A percentile compares a stretch with the other conserved stretches of the same genome.
These are phyloP conservation scores for Xylariaceae sp. DNA, from an alignment of 2,329 filamentous ascomycete species.

Conservation along the genomic window DNA sequence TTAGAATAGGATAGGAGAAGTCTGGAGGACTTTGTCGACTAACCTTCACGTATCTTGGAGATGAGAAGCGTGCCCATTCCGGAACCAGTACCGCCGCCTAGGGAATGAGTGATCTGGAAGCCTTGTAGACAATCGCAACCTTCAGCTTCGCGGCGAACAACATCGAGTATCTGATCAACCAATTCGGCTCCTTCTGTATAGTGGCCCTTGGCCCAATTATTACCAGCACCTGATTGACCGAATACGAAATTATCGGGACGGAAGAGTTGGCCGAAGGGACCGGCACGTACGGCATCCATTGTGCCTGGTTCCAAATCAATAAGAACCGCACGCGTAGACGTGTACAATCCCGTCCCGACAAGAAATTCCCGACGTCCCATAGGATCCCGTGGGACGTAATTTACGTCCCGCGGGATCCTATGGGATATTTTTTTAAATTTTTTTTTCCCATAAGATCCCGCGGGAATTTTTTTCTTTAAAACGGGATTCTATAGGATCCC, in stretches of 20 bases:
- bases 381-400: no score
- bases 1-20: no score
- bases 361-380: no score
- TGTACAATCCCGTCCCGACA: no score
- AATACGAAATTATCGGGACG: slow-evolving; percentile 99
- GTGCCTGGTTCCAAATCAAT: slow-evolving; percentile 99
- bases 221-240: slow-evolving; percentile 98
- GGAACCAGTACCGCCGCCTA: slow-evolving; percentile 99
- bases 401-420: no score
- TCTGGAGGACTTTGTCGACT: no score
- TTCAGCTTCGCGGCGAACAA: slow-evolving; percentile 98
- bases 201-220: slow-evolving; percentile 99
- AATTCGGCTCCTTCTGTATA: slow-evolving; percentile 99
- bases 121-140: slow-evolving; percentile 99
- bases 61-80: slow-evolving; percentile 99
- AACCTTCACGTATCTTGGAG: slow-evolving; percentile 99
- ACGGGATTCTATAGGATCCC: no score
- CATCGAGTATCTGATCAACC: slow-evolving; percentile 96
- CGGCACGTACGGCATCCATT: slow-evolving; percentile 98
- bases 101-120: slow-evolving; percentile 99
- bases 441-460: no score
- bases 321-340: slow-evolving; percentile 92
- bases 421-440: no score
- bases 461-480: no score
- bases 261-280: slow-evolving; percentile 98